Conservation (phyloP, 768 basidiomycete genomes). For the Phylloporus sp. region DNA sequence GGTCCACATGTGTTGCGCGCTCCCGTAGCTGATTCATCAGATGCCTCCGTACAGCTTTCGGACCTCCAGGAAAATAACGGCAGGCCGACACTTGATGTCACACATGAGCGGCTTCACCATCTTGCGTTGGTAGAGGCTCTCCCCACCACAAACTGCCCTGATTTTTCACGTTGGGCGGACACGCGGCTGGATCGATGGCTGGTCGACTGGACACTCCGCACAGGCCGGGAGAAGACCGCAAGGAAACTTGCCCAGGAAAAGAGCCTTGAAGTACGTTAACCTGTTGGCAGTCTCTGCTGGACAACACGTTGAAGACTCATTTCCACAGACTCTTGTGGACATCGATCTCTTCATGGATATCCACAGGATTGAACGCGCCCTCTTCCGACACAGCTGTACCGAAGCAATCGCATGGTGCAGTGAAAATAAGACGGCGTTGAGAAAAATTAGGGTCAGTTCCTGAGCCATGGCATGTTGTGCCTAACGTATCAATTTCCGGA, state of each 20-base stretch:
- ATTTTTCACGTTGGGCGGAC: conserved; percentile 75
- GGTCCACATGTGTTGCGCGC: conserved; percentile 17
- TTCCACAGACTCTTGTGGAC: conserved; percentile 73
- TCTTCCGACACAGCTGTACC: conserved; percentile 70
- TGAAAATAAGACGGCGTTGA: conserved; percentile 89
- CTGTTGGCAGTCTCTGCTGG: conserved; percentile 13
- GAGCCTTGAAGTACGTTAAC: conserved; percentile 66
- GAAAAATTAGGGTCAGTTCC: conserved; percentile 75
- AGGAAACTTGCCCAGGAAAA: conserved; percentile 69
- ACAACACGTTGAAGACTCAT: conserved; percentile 16
- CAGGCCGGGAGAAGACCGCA: conserved; percentile 75
- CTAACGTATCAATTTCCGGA: conserved; percentile 16
- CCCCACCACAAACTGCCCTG: conserved; percentile 46
- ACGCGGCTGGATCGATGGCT: conserved; percentile 83
- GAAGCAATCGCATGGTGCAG: conserved; percentile 95
- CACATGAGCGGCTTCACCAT: conserved; percentile 71
- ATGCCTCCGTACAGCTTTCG: conserved; percentile 37
- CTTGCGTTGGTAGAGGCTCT: conserved; percentile 61
- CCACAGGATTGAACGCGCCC: conserved; percentile 76
- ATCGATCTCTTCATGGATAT: conserved; percentile 91
- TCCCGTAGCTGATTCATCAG: conserved; percentile 11
- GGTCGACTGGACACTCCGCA: conserved; percentile 87
- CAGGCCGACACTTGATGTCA: conserved; percentile 62
- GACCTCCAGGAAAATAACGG: conserved; percentile 47
- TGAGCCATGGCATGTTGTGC: conserved; percentile 7